Conservation (phyloP, 2,329 filamentous ascomycete species). For the Chaetomiaceae sp. region DNA sequence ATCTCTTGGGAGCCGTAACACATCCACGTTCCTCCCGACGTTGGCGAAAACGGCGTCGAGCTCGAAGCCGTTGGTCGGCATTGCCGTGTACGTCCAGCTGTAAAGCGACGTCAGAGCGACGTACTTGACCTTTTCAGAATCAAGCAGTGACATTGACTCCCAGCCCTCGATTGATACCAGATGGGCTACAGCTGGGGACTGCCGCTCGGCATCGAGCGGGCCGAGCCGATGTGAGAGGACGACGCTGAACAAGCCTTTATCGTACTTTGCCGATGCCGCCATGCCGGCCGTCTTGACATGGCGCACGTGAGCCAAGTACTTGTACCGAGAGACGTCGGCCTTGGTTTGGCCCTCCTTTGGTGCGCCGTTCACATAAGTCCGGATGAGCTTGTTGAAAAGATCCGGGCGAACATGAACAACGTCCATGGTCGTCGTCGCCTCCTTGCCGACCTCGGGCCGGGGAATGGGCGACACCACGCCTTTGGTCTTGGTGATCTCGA, state of each 20-base stretch:
- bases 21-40: background rate
- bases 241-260: slow-evolving; percentile 30
- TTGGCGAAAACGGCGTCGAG: slow-evolving; percentile 31
- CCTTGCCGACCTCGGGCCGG: too few species aligned
- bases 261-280: slow-evolving; percentile 34
- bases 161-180: slow-evolving; percentile 37
- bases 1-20: background rate
- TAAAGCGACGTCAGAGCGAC: slow-evolving; percentile 36
- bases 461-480: slow-evolving; percentile 4
- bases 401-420: slow-evolving; percentile 32
- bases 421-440: too few species aligned
- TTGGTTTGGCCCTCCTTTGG: slow-evolving; percentile 23
- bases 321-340: background rate
- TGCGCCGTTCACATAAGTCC: slow-evolving; percentile 16
- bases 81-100: slow-evolving; percentile 38
- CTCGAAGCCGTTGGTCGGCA: slow-evolving; percentile 34
- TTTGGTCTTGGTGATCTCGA: too few species aligned
- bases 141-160: slow-evolving; percentile 26
- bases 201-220: slow-evolving; percentile 26
- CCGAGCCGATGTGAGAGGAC: slow-evolving; percentile 36
- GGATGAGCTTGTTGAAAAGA: too few species aligned
- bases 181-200: slow-evolving; percentile 33
- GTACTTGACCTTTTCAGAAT: slow-evolving; percentile 15
- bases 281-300: slow-evolving; percentile 38
- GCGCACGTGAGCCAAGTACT: slow-evolving; percentile 36